Conservation (phyloP, 2,329 filamentous ascomycete genomes). For the Pyricularia pennisetigena region DNA sequence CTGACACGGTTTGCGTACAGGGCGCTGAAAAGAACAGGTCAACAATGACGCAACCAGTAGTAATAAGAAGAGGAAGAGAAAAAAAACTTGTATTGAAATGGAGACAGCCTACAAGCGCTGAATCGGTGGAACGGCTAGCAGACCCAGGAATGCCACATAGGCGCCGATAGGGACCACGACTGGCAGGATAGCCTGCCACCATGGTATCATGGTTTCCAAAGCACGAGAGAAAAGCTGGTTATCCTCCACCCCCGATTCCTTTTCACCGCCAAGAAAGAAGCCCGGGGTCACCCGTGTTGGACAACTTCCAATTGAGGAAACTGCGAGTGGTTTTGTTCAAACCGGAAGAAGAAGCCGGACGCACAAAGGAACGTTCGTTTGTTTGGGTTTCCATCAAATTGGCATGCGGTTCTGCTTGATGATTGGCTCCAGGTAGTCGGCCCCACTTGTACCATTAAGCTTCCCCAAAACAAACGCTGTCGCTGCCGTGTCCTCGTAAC, state of each 20-base stretch:
- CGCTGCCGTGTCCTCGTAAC: too few species aligned
- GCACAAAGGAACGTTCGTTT: not conserved
- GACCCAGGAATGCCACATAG: not conserved
- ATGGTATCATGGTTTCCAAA: not conserved
- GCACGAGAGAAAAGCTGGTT: too few species aligned
- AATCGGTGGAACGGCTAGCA: not conserved
- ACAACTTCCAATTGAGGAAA: not conserved
- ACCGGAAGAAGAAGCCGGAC: not conserved
- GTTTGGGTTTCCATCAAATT: not conserved
- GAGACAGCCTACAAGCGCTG: not conserved
- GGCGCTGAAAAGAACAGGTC: slow-evolving; percentile 44
- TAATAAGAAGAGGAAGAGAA: not conserved
- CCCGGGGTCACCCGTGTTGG: too few species aligned
- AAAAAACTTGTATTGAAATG: not conserved
- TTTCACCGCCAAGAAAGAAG: not conserved
- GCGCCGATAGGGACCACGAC: not conserved
- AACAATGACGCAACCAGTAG: not conserved
- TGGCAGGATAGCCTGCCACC: not conserved
- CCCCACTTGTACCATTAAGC: not conserved
- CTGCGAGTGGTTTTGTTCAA: not conserved
- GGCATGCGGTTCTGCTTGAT: not conserved
- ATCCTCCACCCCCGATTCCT: not conserved
- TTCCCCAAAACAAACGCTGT: too few species aligned
- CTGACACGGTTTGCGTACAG: slow-evolving; percentile 77
- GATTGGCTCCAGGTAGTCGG: not conserved